phyloP scores from a whole-genome alignment of 108 stramenopile species.

The Cyclotella atomus region DNA sequence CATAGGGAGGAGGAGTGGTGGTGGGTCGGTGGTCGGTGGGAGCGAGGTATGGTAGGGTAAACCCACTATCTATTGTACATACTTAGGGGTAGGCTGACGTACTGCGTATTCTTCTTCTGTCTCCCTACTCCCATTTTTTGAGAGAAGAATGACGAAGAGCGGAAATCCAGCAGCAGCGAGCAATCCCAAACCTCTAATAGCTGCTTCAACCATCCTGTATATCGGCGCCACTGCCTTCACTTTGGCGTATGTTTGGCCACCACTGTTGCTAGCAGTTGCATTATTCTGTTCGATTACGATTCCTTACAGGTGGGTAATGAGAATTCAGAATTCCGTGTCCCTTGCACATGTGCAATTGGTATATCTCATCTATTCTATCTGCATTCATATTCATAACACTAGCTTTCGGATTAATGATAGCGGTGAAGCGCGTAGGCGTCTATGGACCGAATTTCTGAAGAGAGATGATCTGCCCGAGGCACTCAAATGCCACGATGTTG shows the following conservation, averaged over 20 bases:
- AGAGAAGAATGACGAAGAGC: not conserved
- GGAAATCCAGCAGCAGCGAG: not conserved
- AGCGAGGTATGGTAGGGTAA: too few species aligned
- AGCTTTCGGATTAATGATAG: slow-evolving; percentile 64
- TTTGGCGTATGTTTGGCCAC: slow-evolving; percentile 20
- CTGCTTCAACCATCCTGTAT: slow-evolving; percentile 13
- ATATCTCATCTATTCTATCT: not conserved
- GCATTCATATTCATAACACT: not conserved
- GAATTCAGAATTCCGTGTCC: too few species aligned
- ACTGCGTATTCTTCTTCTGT: too few species aligned
- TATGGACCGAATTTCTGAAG: slow-evolving; percentile 57
- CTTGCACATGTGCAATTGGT: not conserved
- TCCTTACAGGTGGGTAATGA: slow-evolving; percentile 32
- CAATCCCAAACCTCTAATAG: not conserved
- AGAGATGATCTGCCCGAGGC: slow-evolving; percentile 53
- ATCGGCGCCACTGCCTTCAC: slow-evolving; percentile 19
- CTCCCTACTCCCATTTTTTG: too few species aligned
- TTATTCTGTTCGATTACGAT: slow-evolving; percentile 4
- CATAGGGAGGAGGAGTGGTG: too few species aligned
- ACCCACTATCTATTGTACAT: too few species aligned
- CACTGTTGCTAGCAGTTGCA: slow-evolving; percentile 19
- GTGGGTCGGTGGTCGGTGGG: too few species aligned
- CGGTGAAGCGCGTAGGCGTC: slow-evolving; percentile 49
- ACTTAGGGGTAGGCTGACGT: too few species aligned
- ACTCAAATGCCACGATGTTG: slow-evolving; percentile 49